Percentiles rank a stretch among this genome's conserved stretches.
Evolutionary conservation across 75 land plant genomes (phyloP).

Genomic region (Sequoia sempervirens): DNA sequence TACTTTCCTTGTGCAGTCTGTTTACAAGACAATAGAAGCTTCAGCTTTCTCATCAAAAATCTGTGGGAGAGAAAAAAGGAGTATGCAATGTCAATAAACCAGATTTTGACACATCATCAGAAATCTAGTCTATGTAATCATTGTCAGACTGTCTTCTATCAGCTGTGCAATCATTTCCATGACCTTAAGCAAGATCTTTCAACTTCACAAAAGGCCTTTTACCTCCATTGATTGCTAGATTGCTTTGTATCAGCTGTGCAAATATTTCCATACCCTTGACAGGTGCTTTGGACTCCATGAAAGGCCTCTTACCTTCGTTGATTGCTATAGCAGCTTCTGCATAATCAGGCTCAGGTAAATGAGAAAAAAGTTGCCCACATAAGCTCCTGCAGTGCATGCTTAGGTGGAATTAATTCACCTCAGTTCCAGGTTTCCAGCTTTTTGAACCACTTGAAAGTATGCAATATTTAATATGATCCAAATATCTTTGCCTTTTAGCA

Average conservation of each 20-base stretch:
- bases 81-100: slow-evolving; percentile 14
- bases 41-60: slow-evolving; percentile 17
- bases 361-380: slow-evolving; percentile 63
- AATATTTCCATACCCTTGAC: slow-evolving; percentile 18
- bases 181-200: background rate
- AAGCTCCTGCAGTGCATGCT: slow-evolving; percentile 94
- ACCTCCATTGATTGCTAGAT: slow-evolving; percentile 13
- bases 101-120: slow-evolving; percentile 19
- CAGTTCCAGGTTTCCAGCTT: slow-evolving; percentile 52
- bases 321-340: slow-evolving; percentile 19
- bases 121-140: slow-evolving; percentile 30
- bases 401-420: slow-evolving; percentile 83
- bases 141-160: slow-evolving; percentile 35
- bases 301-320: slow-evolving; percentile 20
- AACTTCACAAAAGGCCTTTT: background rate
- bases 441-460: slow-evolving; percentile 93
- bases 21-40: slow-evolving; percentile 83
- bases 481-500: slow-evolving; percentile 78
- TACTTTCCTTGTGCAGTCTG: slow-evolving; percentile 72
- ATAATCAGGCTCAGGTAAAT: slow-evolving; percentile 53
- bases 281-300: background rate
- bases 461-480: slow-evolving; percentile 74
- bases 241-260: no score
- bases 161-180: slow-evolving; percentile 20
- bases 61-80: slow-evolving; percentile 4